Percentiles rank a stretch among this genome's conserved stretches.
Evolutionary conservation across 1,284 basidiomycete species (phyloP).

Genomic region (Xerocomus amazonicus): DNA sequence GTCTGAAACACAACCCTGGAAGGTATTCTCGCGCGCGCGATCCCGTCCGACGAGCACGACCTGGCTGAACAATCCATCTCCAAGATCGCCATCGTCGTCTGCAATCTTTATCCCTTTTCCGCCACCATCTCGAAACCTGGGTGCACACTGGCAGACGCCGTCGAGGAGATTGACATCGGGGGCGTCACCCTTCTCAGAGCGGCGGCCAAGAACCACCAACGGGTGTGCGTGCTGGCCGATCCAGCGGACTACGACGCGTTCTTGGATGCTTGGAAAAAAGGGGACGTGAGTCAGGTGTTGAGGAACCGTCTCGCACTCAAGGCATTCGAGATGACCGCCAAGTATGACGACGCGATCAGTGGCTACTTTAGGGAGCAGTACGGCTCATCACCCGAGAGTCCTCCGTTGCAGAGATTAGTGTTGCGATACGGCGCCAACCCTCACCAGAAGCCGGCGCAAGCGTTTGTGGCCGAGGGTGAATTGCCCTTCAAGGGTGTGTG

Average conservation of each 20-base stretch:
- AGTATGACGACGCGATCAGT: slow-evolving; percentile 94
- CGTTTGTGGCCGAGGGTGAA: slow-evolving; percentile 86
- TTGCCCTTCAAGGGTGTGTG: slow-evolving; percentile 89
- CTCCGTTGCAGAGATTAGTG: slow-evolving; percentile 78
- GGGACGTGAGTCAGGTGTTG: slow-evolving; percentile 68
- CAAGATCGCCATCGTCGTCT: slow-evolving; percentile 93
- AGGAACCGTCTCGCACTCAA: slow-evolving; percentile 88
- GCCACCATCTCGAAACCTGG: slow-evolving; percentile 86
- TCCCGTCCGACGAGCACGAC: slow-evolving; percentile 83
- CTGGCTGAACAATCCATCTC: slow-evolving; percentile 79
- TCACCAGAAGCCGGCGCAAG: slow-evolving; percentile 98
- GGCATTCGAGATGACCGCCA: slow-evolving; percentile 95
- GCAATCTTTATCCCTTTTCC: slow-evolving; percentile 98
- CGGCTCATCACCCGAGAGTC: slow-evolving; percentile 74
- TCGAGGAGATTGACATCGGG: slow-evolving; percentile 99
- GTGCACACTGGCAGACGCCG: slow-evolving; percentile 88
- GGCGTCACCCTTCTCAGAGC: slow-evolving; percentile 97
- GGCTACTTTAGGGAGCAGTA: slow-evolving; percentile 98
- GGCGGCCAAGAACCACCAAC: slow-evolving; percentile 97
- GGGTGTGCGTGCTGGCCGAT: slow-evolving; percentile 90
- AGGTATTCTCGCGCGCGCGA: slow-evolving; percentile 90
- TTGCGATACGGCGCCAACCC: slow-evolving; percentile 98
- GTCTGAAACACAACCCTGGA: slow-evolving; percentile 5
- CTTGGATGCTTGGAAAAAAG: slow-evolving; percentile 71
- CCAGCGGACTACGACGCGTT: slow-evolving; percentile 91